phyloP scores from a whole-genome alignment of 192 early-diverging fungal genomes.

The Entophlyctis helioformis region DNA sequence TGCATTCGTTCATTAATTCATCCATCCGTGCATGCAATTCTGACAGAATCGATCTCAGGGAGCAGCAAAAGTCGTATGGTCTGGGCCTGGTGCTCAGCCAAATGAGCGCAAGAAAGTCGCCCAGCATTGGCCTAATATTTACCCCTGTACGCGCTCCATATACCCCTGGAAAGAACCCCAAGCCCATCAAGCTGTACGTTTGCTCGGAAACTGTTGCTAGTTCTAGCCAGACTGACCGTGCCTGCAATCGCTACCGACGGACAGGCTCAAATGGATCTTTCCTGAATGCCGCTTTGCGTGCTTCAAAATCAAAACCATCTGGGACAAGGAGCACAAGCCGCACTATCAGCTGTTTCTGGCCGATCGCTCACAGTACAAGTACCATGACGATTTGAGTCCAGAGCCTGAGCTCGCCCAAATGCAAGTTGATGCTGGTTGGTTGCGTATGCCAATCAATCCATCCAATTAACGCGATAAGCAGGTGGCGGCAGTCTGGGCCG shows the following conservation, averaged over 20 bases:
- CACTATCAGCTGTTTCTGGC: slow-evolving; percentile 9
- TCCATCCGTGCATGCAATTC: no score
- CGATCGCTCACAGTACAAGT: slow-evolving; percentile 12
- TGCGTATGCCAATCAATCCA: no score
- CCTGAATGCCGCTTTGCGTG: slow-evolving; percentile 36
- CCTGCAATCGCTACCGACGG: no score
- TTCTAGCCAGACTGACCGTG: no score
- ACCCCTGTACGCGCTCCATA: slow-evolving; percentile 38
- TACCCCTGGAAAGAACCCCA: slow-evolving; percentile 29
- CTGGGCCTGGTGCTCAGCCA: slow-evolving; percentile 38
- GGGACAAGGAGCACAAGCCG: slow-evolving; percentile 14
- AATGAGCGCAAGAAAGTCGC: slow-evolving; percentile 46
- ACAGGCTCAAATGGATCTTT: slow-evolving; percentile 57
- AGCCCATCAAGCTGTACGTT: no score
- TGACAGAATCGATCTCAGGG: slow-evolving; percentile 35
- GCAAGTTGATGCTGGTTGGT: no score
- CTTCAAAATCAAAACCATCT: slow-evolving; percentile 30
- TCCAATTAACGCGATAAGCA: no score
- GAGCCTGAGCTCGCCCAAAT: slow-evolving; percentile 17
- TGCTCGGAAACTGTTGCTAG: no score
- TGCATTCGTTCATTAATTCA: no score
- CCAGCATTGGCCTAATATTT: slow-evolving; percentile 58
- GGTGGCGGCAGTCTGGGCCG: slow-evolving; percentile 20
- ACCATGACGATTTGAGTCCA: slow-evolving; percentile 18
- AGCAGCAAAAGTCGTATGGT: slow-evolving; percentile 30